Base-by-base conservation (phyloP, 345 rosid genomes). In the Gossypium stocksii region DNA sequence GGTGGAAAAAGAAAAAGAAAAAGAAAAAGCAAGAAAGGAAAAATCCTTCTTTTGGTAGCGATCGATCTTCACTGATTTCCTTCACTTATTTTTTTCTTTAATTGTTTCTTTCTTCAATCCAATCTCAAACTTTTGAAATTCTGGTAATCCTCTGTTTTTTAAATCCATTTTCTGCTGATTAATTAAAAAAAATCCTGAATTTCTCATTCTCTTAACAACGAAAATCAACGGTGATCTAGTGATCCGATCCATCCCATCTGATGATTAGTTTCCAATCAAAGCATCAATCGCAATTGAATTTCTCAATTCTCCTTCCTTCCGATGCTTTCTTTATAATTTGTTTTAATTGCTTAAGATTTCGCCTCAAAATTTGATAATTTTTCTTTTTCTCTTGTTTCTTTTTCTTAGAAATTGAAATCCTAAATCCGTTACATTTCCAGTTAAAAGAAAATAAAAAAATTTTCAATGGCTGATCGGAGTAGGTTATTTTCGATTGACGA, bases 271-370 rank as follows among this genome's bases (percentile, higher is more conserved):
- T 83, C 80, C 92, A 74, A 84, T 79, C 89, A 77, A 81, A 82
- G 79, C 85, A 76, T 75, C 87, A 76, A 86, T 80, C 68, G 74
- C 82, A 82, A 66, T 76, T 82, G 72, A 83, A 79, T 80, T 80
- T 84, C 58, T 79, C 86, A 34, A 79, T 82, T 82, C 87, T 87
- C 77, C 85, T 90, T 70, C 93, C 90, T 20, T 89, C 85, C 3
- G 89, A 86, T 85, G 89, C 84, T 20, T 89, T 88, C 88, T 87
- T 92, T 83, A 85, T 90, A 67, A 86, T 91, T 76, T 89, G 91
- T 82, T 82, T 92, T 76, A 87, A 94, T 77, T 90, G 44, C 45
- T 82, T 87, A 68, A 80, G 93, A 85, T 94, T 89, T 79, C 97
- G 95, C 75, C 86, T 89, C 13, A 90, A 92, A 88, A 86, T 94